phyloP scores from a whole-genome alignment of 768 basidiomycete species.

The Guyanaporus albipodus region DNA sequence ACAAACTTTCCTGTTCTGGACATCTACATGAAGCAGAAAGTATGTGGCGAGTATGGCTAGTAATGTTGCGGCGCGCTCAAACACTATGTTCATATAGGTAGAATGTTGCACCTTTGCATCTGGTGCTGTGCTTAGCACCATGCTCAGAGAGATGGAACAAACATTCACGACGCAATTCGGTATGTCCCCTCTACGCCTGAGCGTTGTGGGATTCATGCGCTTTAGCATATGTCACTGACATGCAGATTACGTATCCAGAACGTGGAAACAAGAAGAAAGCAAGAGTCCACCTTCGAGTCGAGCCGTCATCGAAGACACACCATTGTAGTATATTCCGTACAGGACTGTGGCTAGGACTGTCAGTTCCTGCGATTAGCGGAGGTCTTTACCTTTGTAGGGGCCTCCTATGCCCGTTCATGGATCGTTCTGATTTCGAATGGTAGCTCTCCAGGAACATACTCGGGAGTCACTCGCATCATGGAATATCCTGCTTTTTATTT shows the following conservation, averaged over 20 bases:
- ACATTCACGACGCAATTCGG: conserved; percentile 75
- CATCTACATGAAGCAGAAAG: conserved; percentile 79
- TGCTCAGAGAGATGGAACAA: conserved; percentile 75
- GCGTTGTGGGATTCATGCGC: not conserved
- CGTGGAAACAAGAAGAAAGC: conserved; percentile 81
- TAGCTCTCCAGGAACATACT: conserved; percentile 55
- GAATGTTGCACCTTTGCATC: conserved; percentile 67
- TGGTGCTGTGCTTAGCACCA: conserved; percentile 51
- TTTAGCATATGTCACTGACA: not conserved
- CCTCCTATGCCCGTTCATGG: not conserved
- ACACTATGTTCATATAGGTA: conserved; percentile 39
- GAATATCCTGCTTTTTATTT: conserved; percentile 74
- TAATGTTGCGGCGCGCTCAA: not conserved
- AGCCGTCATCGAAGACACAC: conserved; percentile 49
- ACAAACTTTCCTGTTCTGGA: conserved; percentile 70
- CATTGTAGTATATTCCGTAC: conserved; percentile 73
- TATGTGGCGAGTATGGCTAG: conserved; percentile 20
- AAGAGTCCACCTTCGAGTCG: conserved; percentile 56
- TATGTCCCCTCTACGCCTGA: conserved; percentile 34
- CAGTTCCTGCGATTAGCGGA: conserved; percentile 59
- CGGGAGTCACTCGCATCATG: conserved; percentile 61
- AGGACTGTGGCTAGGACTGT: conserved; percentile 68
- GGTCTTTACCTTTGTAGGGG: conserved; percentile 57
- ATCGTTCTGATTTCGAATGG: not conserved
- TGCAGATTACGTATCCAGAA: conserved; percentile 29